A percentile compares a stretch with the other conserved stretches of the same genome.
Conservation (phyloP, 345 rosid genomes). For the Acer yangbiense region DNA sequence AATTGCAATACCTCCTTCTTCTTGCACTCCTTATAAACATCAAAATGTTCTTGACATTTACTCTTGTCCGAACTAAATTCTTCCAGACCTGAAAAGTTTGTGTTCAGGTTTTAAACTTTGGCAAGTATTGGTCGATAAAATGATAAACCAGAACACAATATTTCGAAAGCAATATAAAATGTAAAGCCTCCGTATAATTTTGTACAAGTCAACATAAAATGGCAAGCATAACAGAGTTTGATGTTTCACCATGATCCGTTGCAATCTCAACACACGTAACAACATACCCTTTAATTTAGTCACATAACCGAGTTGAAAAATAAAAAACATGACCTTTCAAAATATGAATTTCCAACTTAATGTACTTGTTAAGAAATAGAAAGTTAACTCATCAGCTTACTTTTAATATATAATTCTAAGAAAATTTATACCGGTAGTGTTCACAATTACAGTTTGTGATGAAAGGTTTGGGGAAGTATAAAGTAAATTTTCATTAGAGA, state of each 20-base stretch:
- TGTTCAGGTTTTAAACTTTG: neutral
- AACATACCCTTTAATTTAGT: neutral
- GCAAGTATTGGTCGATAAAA: neutral
- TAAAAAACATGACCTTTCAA: neutral
- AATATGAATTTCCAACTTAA: neutral
- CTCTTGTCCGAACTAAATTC: conserved; percentile 81
- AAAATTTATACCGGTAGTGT: neutral
- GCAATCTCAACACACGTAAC: neutral
- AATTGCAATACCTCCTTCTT: conserved; percentile 70
- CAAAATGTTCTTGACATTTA: conserved; percentile 92
- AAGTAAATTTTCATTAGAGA: no score
- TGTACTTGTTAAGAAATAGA: neutral
- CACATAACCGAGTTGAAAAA: neutral
- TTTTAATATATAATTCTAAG: no score
- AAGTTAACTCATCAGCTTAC: neutral
- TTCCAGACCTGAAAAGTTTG: conserved; percentile 74
- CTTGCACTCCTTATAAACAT: conserved; percentile 94
- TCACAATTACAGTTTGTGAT: no score
- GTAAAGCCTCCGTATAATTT: neutral
- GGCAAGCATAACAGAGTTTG: neutral
- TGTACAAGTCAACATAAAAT: neutral
- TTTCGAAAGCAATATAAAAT: neutral
- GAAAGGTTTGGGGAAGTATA: no score
- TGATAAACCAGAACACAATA: neutral
- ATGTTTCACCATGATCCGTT: neutral